Base-by-base conservation (phyloP, 2,329 filamentous ascomycete species). In the Trichophaea hybrida region DNA sequence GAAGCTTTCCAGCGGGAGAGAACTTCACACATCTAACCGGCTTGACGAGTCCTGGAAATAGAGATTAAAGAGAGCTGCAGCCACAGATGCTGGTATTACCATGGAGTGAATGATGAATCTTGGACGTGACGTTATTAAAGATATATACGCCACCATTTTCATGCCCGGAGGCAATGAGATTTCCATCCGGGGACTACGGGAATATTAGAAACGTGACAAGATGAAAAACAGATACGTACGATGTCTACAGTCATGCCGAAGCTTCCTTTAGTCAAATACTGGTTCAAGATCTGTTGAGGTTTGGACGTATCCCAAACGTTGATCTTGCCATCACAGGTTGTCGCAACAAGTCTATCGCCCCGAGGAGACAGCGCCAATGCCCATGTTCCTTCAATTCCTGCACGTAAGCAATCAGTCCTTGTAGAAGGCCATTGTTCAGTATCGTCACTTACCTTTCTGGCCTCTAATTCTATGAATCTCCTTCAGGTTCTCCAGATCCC, bases 111-210 rank as follows among this genome's bases (percentile, higher is more conserved):
- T 95, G 91, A 10, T 87, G 77, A 67, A 98, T 81, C 57, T 88
- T 81, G 2, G 88, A 87, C 0, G 86, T 88, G 67, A 89, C 84
- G 69, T 95, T 97, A 75, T 89, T 90, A 77, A 97, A 98, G 63
- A 98, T 82, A 74, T 96, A 96, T 64, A 97, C 80, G 10, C 83
- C 84, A 13, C 93, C 93, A 69, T 86, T 95, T 71, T 95, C 86
- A 73, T 98, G 91, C 0, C 93, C 93, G 56, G 86, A 94, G 3
- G 90, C 91, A 34, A 90, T 94, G 72, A 88, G 85, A 64, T 81
- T 83, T 57, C 90, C 91, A 71, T 98, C 86, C 17, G 75, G 71
- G 61, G 80, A 83, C 79, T 81, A 61, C n/a, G 61, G 53, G 5
- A 48, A 32, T 40, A 57, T 44, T 50, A 33, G 48, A 43, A 54